Evolutionary conservation across 176 grass and related monocot genomes (phyloP).

Genomic region (Oryza glumipatula): DNA sequence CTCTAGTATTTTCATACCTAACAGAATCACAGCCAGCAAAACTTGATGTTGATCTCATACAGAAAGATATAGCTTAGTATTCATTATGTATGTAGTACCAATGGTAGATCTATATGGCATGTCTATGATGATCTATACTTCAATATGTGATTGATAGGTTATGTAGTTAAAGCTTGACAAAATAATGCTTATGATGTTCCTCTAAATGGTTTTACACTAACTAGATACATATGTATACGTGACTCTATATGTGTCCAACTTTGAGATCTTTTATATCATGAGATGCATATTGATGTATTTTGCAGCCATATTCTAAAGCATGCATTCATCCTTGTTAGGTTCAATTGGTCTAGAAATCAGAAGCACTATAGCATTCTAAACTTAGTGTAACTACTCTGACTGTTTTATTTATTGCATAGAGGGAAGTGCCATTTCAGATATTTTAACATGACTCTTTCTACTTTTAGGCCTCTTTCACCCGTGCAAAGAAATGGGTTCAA

Average conservation of each 20-base stretch:
- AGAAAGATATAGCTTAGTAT: constrained; percentile 5
- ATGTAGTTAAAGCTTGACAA: neutral
- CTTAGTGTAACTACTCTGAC: neutral
- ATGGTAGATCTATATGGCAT: constrained; percentile 3
- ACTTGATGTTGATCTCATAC: constrained; percentile 1
- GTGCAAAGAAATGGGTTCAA: constrained; percentile 97
- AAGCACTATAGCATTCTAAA: constrained; percentile 30
- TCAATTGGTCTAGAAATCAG: constrained; percentile 14
- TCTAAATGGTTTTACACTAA: constrained; percentile 16
- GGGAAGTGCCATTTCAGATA: neutral
- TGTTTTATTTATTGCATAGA: neutral
- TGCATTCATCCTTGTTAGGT: neutral
- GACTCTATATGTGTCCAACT: constrained; percentile 4
- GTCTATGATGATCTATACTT: constrained; percentile 18
- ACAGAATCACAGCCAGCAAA: neutral
- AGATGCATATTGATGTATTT: neutral
- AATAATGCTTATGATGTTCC: constrained; percentile 3
- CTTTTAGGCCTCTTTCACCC: constrained; percentile 76
- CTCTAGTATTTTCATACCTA: neutral
- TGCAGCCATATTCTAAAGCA: constrained; percentile 10
- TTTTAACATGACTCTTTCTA: constrained; percentile 24
- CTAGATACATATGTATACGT: constrained; percentile 7
- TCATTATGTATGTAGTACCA: constrained; percentile 8
- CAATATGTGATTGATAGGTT: constrained; percentile 12
- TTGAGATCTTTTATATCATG: neutral